Evolutionary conservation across 495 filamentous ascomycete species (phyloP).

Genomic region (Neurospora cerealis): DNA sequence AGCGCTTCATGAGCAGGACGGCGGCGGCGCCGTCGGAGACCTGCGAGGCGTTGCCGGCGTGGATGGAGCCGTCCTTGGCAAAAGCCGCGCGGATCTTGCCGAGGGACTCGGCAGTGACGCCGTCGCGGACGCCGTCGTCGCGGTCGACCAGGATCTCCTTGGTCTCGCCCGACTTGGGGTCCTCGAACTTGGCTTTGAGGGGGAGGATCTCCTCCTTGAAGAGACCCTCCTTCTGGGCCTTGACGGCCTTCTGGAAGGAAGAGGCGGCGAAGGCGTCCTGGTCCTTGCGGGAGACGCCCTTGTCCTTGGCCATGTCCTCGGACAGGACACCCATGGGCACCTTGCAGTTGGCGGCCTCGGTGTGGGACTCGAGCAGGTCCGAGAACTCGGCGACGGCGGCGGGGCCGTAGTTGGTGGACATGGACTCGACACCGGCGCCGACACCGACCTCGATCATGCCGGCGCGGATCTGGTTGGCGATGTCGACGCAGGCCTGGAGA

Average conservation of each 20-base stretch:
- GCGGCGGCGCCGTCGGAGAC: constrained; percentile 94
- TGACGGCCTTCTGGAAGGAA: constrained; percentile 81
- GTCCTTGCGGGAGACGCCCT: constrained; percentile 53
- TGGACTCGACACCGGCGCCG: constrained; percentile 95
- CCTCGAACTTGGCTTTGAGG: constrained; percentile 68
- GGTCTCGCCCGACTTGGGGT: constrained; percentile 84
- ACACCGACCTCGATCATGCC: constrained; percentile 96
- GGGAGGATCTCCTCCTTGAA: constrained; percentile 92
- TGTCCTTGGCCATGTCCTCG: constrained; percentile 89
- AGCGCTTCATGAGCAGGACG: constrained; percentile 90
- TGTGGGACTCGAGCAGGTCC: constrained; percentile 74
- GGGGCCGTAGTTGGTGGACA: constrained; percentile 87
- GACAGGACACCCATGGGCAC: constrained; percentile 95
- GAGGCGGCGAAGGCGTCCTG: constrained; percentile 87
- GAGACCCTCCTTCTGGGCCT: constrained; percentile 77
- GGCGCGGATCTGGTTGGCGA: constrained; percentile 77
- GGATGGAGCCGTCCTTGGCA: constrained; percentile 85
- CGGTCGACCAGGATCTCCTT: constrained; percentile 72
- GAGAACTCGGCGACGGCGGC: constrained; percentile 89
- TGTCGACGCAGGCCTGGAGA: constrained; percentile 81
- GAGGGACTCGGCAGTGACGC: constrained; percentile 79
- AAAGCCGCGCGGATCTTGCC: constrained; percentile 87
- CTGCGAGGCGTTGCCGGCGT: constrained; percentile 92
- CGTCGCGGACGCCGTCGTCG: constrained; percentile 80
- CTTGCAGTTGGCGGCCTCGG: constrained; percentile 88